Evolutionary conservation across 2,329 filamentous ascomycete genomes (phyloP), one percentile per base, ranked within the genome.

Genomic region (Calonectria pseudoreteaudii): DNA sequence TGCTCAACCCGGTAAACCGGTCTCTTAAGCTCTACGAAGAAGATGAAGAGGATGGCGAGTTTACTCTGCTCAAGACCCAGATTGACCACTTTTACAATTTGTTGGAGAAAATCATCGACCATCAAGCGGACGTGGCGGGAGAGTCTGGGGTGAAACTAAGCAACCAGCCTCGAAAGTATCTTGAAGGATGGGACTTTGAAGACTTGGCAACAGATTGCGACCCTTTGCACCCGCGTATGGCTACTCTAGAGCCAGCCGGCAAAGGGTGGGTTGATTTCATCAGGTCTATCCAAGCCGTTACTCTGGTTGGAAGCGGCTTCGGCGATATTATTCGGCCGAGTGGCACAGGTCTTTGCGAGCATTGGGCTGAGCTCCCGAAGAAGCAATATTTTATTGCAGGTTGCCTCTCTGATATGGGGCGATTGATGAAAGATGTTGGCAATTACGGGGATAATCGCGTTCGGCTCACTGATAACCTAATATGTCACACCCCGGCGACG

Each of bases 131-230:
- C 8, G 50, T 76, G 8, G 56, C 68, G 1, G 70, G 74, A 11
- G 70, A 70, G 11, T 47, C 66, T 53, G 79, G 75, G 4, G 20
- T 71, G 2, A 73, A 73, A 0, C 23, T 73, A n/a, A 74, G 23
- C 10, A 16, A 36, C 10, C 68, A 70, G 23, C 49, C 70, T 9
- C 70, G 77, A n/a, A 74, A 71, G 20, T 65, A 79, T 20, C 76
- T 83, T n/a, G 80, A 82, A 49, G 81, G 80, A 3, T 83, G 80
- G 80, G 80, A 82, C 52, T 83, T 82, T 68, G 70, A 53, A 0
- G 80, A 83, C n/a, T 14, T 83, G 2, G 76, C 75, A 2, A 76
- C 53, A 11, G 49, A 50, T 5, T 30, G 64, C 13, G 77, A 79
- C 56, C 72, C 74, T 3, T 13, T 73, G 1, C 49, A 76, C 16